Evolutionary conservation across 108 stramenopile genomes (phyloP), one percentile per base, ranked within the genome.

Genomic region (Fragilariopsis cylindrus): DNA sequence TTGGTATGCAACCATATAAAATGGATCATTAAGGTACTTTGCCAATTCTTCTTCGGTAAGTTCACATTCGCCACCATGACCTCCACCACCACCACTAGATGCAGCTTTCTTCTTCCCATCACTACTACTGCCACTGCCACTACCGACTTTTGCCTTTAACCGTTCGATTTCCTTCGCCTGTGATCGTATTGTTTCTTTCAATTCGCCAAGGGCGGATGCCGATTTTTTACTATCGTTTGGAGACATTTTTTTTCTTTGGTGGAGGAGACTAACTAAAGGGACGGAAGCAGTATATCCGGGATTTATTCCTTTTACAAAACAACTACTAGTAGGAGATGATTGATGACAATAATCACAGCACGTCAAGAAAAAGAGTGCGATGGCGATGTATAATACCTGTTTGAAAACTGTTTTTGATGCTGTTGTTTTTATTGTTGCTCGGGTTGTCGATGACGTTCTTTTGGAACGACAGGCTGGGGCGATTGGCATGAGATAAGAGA

Each of bases 151-250:
- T 30, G 76, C 69, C 60, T 81, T 88, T 13, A 94, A 71, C 60
- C 55, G 40, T 57, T 92, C 88, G 40, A 94, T 92, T 78, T 94
- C 90, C 41, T 69, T 60, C 9, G 76, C 74, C 78, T 94, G 93
- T 56, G 76, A 64, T 70, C 70, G 74, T 57, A 94, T 90, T 12
- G 84, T 92, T 53, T 92, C 93, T 70, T 94, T 94, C 49, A 94
- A 57, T 78, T 94, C 93, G 21, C 81, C 56, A 15, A 94, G 81
- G 57, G 76, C 92, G 3, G 88, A 68, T 6, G 67, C 67, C 19
- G 67, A 53, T 41, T 3, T 7, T 68, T 50, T 19, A 8, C 3
- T 50, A n/a, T 68, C 39, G 48, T 65, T 46, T 42, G 44, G 4
- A n/a, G 62, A 45, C 62, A 63, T 63, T 7, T 45, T 30, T 44